Base-by-base conservation (phyloP, 116 monocot genomes). In the Iris pallida region DNA sequence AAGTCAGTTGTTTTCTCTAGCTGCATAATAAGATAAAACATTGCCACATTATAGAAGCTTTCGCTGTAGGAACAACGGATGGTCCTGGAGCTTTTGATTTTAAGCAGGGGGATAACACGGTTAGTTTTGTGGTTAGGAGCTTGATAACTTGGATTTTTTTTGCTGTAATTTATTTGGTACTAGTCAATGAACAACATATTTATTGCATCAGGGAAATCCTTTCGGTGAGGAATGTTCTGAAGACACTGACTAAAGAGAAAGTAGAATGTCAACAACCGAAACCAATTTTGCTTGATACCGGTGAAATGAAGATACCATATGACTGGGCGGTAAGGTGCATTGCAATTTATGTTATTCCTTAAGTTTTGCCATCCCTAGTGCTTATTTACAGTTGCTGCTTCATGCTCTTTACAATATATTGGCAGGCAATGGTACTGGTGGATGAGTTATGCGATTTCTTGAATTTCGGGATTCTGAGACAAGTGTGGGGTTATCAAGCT, bases 71-170 rank as follows among this genome's bases (percentile, higher is more conserved):
- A 64, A 81, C 83, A 47, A 84, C 88, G 1, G 88, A 88, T 73
- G 88, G 88, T 43, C 88, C 88, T 70, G 88, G 88, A 61, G 84
- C 84, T 61, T 88, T 84, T 76, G 88, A 84, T 73, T 88, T 88
- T 56, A 81, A 70, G 71, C 88, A 88, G 69, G 88, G 88, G 57
- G 88, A 88, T 70, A 66, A 67, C 57, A 64, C 67, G 81, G 88
- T 88, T 51, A 53, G 53, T 66, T 51, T 65, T 41, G 41, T 66
- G 42, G 4, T 5, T 46, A 41, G 30, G 2, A 53, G 8, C 0
- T n/a, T n/a, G n/a, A n/a, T n/a, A n/a, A n/a, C n/a, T n/a, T n/a
- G n/a, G n/a, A n/a, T n/a, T n/a, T n/a, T n/a, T n/a, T n/a, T n/a
- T n/a, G n/a, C n/a, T 41, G 30, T 71, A 53, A 14, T 11, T 63